These are phyloP conservation scores for Fusarium sterilihyphosum DNA, from an alignment of 2,329 filamentous ascomycete species.

Conservation along the genomic window DNA sequence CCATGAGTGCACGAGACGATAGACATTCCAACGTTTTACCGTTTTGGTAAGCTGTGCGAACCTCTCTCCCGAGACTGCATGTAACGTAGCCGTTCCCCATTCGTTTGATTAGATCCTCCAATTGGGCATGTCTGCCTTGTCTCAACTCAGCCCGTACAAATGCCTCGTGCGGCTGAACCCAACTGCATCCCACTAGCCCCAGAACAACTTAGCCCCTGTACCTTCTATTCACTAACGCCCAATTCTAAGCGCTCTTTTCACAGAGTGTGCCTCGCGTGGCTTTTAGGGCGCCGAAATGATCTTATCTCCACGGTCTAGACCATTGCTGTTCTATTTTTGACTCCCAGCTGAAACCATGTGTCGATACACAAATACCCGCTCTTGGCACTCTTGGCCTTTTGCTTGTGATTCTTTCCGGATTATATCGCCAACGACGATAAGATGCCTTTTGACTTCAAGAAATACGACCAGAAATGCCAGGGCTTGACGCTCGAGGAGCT, in stretches of 20 bases:
- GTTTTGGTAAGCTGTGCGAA: not conserved
- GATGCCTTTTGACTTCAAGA: slow-evolving; percentile 55
- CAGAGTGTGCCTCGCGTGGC: slow-evolving; percentile 21
- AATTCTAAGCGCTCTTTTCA: not conserved
- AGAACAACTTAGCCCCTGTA: not conserved
- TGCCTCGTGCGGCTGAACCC: slow-evolving; percentile 24
- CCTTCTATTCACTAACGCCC: not conserved
- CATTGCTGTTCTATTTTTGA: not conserved
- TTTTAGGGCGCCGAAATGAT: not conserved
- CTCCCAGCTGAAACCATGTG: not conserved
- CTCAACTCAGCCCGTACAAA: not conserved
- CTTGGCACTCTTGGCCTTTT: not conserved
- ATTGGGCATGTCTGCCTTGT: not conserved
- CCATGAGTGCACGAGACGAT: no score
- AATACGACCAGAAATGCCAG: slow-evolving; percentile 52
- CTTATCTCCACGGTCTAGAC: not conserved
- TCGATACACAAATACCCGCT: not conserved
- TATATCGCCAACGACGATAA: not conserved
- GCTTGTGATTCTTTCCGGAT: accelerated
- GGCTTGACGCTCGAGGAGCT: slow-evolving; percentile 50
- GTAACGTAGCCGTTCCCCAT: not conserved
- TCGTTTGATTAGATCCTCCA: accelerated
- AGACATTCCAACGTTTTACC: not conserved
- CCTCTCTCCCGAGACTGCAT: accelerated
- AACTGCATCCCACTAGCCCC: not conserved